Percentiles rank a stretch among this genome's conserved stretches.
phyloP scores from a whole-genome alignment of 352 stramenopile genomes.

The Pythium periplocum region DNA sequence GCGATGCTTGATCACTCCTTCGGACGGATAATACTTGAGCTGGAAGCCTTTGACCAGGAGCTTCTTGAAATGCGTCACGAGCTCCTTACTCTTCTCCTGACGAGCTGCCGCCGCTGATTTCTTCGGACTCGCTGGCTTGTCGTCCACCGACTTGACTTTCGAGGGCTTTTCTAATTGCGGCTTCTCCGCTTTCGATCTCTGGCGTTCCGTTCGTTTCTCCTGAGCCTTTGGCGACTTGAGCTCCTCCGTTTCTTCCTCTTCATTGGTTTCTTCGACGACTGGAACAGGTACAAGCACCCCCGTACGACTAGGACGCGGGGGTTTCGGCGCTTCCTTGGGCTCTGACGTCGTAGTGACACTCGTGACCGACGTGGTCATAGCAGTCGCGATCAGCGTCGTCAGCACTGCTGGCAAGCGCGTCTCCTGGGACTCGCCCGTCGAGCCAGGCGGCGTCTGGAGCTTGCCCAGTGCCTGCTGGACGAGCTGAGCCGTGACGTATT shows the following conservation, averaged over 20 bases:
- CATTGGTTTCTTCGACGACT: no score
- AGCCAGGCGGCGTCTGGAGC: constrained; percentile 1
- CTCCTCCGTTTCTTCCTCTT: no score
- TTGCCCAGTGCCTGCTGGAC: constrained; percentile 55
- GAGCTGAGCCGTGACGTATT: constrained; percentile 55
- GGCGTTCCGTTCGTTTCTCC: constrained; percentile 8
- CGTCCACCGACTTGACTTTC: not conserved
- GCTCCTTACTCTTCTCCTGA: constrained; percentile 49
- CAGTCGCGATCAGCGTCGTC: constrained; percentile 14
- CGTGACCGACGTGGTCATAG: not conserved
- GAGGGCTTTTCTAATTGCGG: not conserved
- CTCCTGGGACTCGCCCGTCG: constrained; percentile 6
- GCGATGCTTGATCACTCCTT: constrained; percentile 38
- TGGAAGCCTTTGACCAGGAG: constrained; percentile 59
- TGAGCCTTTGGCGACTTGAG: not conserved
- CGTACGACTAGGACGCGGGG: no score
- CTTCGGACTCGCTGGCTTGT: not conserved
- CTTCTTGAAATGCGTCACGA: constrained; percentile 71
- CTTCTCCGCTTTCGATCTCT: not conserved
- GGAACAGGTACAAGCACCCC: no score
- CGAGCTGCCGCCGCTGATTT: constrained; percentile 1
- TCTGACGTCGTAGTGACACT: no score
- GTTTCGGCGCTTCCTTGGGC: no score
- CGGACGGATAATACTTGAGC: constrained; percentile 51
- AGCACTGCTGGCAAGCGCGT: constrained; percentile 17